Evolutionary conservation across 2,329 filamentous ascomycete species (phyloP).

Genomic region (Dissoconium aciculare): DNA sequence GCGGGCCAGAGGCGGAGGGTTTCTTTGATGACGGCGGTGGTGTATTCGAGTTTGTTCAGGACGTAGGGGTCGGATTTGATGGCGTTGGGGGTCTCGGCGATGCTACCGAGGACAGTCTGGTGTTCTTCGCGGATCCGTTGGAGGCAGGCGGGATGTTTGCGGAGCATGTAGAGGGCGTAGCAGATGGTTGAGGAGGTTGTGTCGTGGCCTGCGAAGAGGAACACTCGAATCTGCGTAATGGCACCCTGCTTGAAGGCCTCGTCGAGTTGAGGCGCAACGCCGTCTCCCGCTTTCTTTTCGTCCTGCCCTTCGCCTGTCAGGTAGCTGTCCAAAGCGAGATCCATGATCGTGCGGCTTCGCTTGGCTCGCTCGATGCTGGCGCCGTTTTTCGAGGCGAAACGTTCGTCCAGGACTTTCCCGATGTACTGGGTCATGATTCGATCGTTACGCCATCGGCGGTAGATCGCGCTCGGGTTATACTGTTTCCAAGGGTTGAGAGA

Average conservation of each 20-base stretch:
- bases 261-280: conserved; percentile 15
- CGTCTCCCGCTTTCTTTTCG: conserved; percentile 6
- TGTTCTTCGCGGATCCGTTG: conserved; percentile 33
- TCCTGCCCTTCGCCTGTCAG: conserved; percentile 16
- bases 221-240: conserved; percentile 22
- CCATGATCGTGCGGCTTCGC: conserved; percentile 15
- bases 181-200: conserved; percentile 23
- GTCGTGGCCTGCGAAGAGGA: conserved; percentile 29
- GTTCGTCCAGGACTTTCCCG: conserved; percentile 21
- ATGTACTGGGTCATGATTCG: conserved; percentile 14
- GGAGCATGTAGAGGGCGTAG: conserved; percentile 26
- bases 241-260: conserved; percentile 21
- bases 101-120: conserved; percentile 32
- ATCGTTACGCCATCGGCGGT: conserved; percentile 13
- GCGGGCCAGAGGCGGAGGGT: conserved; percentile 37
- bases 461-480: conserved; percentile 12
- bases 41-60: conserved; percentile 38
- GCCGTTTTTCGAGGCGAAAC: conserved; percentile 17
- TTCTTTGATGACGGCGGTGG: conserved; percentile 38
- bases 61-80: conserved; percentile 31
- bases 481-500: conserved; percentile 7
- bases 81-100: conserved; percentile 9
- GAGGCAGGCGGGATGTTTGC: conserved; percentile 20
- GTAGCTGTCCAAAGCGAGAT: conserved; percentile 23
- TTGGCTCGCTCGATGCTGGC: conserved; percentile 15